Base-by-base conservation (phyloP, 2,329 filamentous ascomycete species). In the Pestalotiopsis sp. region DNA sequence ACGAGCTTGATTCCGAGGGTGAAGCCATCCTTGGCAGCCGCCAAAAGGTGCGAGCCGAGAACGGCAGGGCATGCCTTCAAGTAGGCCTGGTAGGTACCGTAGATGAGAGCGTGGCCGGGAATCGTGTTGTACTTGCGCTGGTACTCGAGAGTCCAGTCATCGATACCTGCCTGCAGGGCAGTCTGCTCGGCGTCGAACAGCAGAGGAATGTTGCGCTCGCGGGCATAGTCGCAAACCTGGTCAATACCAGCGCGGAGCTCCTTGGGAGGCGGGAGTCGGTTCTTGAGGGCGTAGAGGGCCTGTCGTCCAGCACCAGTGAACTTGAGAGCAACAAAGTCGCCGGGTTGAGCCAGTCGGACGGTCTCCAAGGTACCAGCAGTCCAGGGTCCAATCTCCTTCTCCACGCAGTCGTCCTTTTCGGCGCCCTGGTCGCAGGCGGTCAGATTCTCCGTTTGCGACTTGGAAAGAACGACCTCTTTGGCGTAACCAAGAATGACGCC, bases 171-270 rank as follows among this genome's bases (percentile, higher is more conserved):
- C 81, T 97, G 93, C 38, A 96, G 87, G 67, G 88, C 86, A 68
- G 91, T 90, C 79, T 97, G 94, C 81, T 98, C 95, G 1, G 94
- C 95, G 71, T 97, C 94, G 71, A 97, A 94, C 2, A 97, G 87
- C 1, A 98, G 85, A 3, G 89, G 87, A 2, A 97, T 89, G 27
- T 91, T 89, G 65, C 91, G 89, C 49, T 87, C 83, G 2, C 88
- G 85, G 0, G 94, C 94, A 17, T 92, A 87, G 61, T 90, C 84
- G 81, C 94, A 97, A 72, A 97, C 91, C 63, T 89, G 84, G 72
- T 93, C 88, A 71, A 97, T 93, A 14, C 92, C 91, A 14, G 86
- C 81, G 66, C 87, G 85, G 75, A 97, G 90, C 7, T 87, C 86
- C 4, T 86, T 83, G 1, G 89, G 88, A 0, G 93, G 91, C 2